Evolutionary conservation across 1,284 basidiomycete species (phyloP).

Genomic region (Cerrena zonata): DNA sequence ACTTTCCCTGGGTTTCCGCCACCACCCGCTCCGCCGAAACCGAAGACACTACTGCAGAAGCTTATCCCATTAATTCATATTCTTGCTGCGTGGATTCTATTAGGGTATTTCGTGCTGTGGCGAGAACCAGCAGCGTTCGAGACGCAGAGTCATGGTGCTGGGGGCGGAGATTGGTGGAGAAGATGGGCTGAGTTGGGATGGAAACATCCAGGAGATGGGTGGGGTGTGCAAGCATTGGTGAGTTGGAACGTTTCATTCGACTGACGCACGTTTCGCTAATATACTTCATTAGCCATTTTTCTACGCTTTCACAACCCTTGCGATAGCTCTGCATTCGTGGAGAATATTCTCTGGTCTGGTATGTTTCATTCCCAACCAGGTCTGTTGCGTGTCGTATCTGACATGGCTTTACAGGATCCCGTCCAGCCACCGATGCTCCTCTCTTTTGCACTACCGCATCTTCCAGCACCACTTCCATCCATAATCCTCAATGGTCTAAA

Average conservation of each 20-base stretch:
- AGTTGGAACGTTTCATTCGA: slow-evolving; percentile 20
- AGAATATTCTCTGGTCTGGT: slow-evolving; percentile 66
- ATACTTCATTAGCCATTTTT: slow-evolving; percentile 58
- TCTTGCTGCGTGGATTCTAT: slow-evolving; percentile 52
- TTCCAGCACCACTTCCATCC: slow-evolving; percentile 60
- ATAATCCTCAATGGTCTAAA: slow-evolving; percentile 55
- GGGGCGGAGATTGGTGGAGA: slow-evolving; percentile 36
- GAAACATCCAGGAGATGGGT: slow-evolving; percentile 27
- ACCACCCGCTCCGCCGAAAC: slow-evolving; percentile 25
- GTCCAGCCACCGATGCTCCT: slow-evolving; percentile 55
- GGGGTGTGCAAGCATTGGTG: slow-evolving; percentile 54
- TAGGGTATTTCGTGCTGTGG: slow-evolving; percentile 65
- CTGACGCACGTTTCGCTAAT: slow-evolving; percentile 7
- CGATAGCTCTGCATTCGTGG: slow-evolving; percentile 62
- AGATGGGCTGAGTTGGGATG: slow-evolving; percentile 53
- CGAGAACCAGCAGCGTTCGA: slow-evolving; percentile 48
- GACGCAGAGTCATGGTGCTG: slow-evolving; percentile 17
- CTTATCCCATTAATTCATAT: slow-evolving; percentile 62
- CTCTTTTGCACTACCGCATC: slow-evolving; percentile 52
- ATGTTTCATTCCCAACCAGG: slow-evolving; percentile 25
- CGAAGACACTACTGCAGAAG: slow-evolving; percentile 49
- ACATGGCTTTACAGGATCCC: slow-evolving; percentile 39
- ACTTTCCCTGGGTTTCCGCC: slow-evolving; percentile 9
- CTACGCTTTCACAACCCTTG: slow-evolving; percentile 68
- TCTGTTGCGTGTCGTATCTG: too few species aligned